Evolutionary conservation across 1,284 basidiomycete genomes (phyloP), one percentile per base, ranked within the genome.

Genomic region (Pseudozyma sp.): DNA sequence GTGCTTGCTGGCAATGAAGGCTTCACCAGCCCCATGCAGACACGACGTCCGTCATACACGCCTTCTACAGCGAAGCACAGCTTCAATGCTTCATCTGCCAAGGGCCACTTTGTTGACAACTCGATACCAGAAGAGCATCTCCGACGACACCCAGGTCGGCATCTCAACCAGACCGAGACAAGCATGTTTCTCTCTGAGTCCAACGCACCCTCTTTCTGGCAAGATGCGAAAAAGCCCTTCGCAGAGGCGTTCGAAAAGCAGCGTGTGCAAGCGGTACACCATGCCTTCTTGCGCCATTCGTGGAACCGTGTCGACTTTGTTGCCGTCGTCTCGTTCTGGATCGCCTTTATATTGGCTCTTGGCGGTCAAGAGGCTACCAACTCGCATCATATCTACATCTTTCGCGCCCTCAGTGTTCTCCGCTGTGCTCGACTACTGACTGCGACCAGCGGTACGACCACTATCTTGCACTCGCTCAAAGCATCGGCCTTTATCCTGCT

Each of bases 251-350:
- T 89, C 7, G 77, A 79, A n/a, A 59, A 54, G 25, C 54, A 86
- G 84, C 43, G 87, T 86, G 70, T 84, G 78, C 48, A 80, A 61
- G 56, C 82, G 81, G 56, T 77, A 1, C 70, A 82, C 40, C 70
- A 76, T 42, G 81, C 96, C 0, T 99, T 94, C 83, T 87, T 98
- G 5, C 89, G 96, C 4, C 94, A 98, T 81, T 93, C 92, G 58
- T 98, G 95, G 95, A 93, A 92, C 77, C 89, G 95, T 36, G 92
- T 97, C 62, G 95, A 99, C 85, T 90, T 92, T 71, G 86, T 97
- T 39, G 93, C 96, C 2, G 90, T 97, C 52, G 69, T 91, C 21
- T 88, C 89, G 65, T 95, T 94, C 82, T 95, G 93, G 93, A 62
- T 87, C 31, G 88, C 89, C 5, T 95, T 97, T 81, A 85, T 84